Evolutionary conservation across 1,284 basidiomycete genomes (phyloP).

Genomic region (Testicularia cyperi): DNA sequence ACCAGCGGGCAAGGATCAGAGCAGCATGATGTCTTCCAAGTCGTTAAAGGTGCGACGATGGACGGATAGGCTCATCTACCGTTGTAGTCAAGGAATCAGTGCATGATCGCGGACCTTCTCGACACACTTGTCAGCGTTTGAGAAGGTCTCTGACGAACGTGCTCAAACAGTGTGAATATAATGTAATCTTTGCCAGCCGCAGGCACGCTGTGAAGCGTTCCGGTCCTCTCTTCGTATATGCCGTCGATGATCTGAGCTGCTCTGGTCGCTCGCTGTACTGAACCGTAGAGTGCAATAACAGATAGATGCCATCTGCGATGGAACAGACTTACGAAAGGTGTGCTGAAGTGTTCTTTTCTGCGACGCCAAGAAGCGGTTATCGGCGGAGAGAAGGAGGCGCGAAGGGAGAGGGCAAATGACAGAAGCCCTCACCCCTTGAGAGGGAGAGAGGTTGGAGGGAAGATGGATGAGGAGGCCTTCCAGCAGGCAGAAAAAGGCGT

Average conservation of each 20-base stretch:
- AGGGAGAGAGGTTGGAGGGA: neutral
- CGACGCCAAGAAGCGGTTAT: too few species aligned
- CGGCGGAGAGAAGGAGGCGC: conserved; percentile 15
- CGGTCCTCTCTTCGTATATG: too few species aligned
- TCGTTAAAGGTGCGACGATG: too few species aligned
- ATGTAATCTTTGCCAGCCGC: conserved; percentile 45
- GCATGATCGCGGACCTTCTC: conserved; percentile 23
- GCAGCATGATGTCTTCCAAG: too few species aligned
- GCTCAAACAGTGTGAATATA: conserved; percentile 57
- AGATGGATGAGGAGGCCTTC: neutral
- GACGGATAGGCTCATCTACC: conserved; percentile 57
- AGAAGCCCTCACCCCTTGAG: too few species aligned
- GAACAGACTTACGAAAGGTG: neutral
- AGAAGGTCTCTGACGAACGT: conserved; percentile 16
- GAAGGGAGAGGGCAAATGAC: neutral
- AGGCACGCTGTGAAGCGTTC: too few species aligned
- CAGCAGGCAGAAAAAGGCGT: too few species aligned
- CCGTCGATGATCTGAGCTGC: neutral
- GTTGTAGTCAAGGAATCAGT: conserved; percentile 58
- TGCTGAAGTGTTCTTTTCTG: too few species aligned
- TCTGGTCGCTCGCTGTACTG: too few species aligned
- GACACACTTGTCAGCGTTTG: conserved; percentile 50
- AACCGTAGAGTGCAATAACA: neutral
- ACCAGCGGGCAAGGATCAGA: too few species aligned
- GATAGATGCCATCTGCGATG: neutral